Percentiles rank a stretch among this genome's conserved stretches.
These are phyloP conservation scores for Ogataea populi-albae DNA, from an alignment of 805 yeast species.

Conservation along the genomic window DNA sequence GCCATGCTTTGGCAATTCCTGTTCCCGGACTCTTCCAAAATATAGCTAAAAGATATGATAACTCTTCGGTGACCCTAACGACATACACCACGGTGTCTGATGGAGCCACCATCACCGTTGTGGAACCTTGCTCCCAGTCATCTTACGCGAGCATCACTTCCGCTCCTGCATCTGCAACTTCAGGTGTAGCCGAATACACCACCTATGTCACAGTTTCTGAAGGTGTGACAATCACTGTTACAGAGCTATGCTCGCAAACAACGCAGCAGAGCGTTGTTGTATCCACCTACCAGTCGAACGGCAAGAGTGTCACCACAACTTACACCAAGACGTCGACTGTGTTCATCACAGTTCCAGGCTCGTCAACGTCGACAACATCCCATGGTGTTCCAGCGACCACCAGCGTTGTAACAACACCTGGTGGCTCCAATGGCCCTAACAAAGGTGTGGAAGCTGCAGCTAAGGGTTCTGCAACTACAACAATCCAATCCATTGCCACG, in stretches of 20 bases:
- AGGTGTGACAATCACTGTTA: conserved; percentile 22
- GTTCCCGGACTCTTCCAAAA: conserved; percentile 17
- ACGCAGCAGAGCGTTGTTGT: conserved; percentile 12
- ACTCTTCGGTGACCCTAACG: conserved; percentile 20
- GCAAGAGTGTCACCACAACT: conserved; percentile 19
- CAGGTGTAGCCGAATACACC: conserved; percentile 13
- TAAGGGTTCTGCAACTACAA: no score
- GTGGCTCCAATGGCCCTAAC: no score
- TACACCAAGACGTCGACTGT: conserved; percentile 21
- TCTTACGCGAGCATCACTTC: conserved; percentile 3
- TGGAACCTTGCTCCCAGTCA: conserved; percentile 13
- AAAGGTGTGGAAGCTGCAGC: no score
- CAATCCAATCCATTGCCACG: conserved; percentile 15
- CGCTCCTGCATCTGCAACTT: conserved; percentile 5
- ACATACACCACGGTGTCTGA: conserved; percentile 19
- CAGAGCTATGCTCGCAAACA: conserved; percentile 14
- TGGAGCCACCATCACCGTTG: conserved; percentile 21
- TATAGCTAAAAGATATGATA: conserved; percentile 27
- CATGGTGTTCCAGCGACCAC: conserved; percentile 5
- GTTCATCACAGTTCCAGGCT: conserved; percentile 14
- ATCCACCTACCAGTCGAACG: conserved; percentile 17
- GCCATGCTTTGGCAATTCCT: conserved; percentile 19
- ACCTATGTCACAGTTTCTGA: conserved; percentile 18
- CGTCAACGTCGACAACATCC: conserved; percentile 7
- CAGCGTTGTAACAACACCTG: conserved; percentile 2